phyloP scores from a whole-genome alignment of 2,329 filamentous ascomycete species.

The Juglanconis juglandina region DNA sequence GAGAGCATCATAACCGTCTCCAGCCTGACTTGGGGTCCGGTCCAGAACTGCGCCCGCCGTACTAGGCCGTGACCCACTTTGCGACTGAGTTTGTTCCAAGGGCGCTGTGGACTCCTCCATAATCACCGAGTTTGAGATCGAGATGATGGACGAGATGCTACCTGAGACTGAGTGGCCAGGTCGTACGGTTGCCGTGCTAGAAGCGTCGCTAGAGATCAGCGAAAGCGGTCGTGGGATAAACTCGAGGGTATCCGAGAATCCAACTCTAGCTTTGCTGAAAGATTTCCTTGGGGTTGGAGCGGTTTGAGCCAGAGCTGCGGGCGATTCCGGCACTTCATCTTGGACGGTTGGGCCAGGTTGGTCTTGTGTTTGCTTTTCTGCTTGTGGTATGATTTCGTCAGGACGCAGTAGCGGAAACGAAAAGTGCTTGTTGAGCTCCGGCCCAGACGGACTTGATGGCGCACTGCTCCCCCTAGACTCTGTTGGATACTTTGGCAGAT shows the following conservation, averaged over 20 bases:
- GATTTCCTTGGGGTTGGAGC: slow-evolving; percentile 22
- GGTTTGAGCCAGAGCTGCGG: slow-evolving; percentile 31
- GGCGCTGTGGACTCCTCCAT: slow-evolving; percentile 32
- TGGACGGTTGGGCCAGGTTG: slow-evolving; percentile 28
- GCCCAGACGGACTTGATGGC: slow-evolving; percentile 56
- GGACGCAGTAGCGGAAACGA: slow-evolving; percentile 22
- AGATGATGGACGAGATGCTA: slow-evolving; percentile 76
- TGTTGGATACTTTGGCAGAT: slow-evolving; percentile 8
- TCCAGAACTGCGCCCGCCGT: slow-evolving; percentile 71
- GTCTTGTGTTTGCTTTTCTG: slow-evolving; percentile 20
- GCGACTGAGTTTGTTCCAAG: slow-evolving; percentile 38
- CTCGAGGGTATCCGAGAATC: slow-evolving; percentile 80
- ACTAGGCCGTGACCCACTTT: slow-evolving; percentile 54
- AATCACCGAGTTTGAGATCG: slow-evolving; percentile 46
- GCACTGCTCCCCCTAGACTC: slow-evolving; percentile 57
- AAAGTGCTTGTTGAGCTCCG: slow-evolving; percentile 31
- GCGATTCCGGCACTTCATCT: slow-evolving; percentile 21
- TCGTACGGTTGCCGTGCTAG: slow-evolving; percentile 69
- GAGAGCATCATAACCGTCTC: slow-evolving; percentile 30
- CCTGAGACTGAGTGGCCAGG: slow-evolving; percentile 71
- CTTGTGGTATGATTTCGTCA: slow-evolving; percentile 13
- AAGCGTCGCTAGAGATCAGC: slow-evolving; percentile 78
- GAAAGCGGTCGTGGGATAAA: slow-evolving; percentile 81
- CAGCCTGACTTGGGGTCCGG: slow-evolving; percentile 37
- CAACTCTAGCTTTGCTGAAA: slow-evolving; percentile 56